phyloP scores from a whole-genome alignment of 768 basidiomycete genomes.

The Amanita polypyramis region DNA sequence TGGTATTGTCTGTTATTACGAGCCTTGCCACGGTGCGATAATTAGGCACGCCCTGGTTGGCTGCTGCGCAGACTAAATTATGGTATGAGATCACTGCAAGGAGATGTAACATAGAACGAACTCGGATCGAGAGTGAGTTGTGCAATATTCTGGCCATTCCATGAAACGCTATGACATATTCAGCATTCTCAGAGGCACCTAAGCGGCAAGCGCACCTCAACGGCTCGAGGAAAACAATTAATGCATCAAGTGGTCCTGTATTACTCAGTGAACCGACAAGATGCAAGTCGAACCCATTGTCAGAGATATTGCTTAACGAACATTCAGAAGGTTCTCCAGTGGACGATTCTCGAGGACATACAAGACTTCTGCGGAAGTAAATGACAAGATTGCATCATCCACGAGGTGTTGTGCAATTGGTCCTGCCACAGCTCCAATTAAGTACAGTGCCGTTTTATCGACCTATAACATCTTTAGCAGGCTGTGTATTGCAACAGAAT shows the following conservation, averaged over 20 bases:
- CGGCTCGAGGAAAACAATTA: slow-evolving; percentile 56
- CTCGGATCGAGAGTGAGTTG: slow-evolving; percentile 51
- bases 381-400: slow-evolving; percentile 40
- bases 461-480: slow-evolving; percentile 26
- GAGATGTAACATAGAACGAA: slow-evolving; percentile 15
- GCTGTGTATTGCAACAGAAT: slow-evolving; percentile 10
- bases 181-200: not conserved
- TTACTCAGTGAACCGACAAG: slow-evolving; percentile 52
- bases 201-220: slow-evolving; percentile 32
- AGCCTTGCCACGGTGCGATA: slow-evolving; percentile 42
- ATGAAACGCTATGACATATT: slow-evolving; percentile 35
- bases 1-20: slow-evolving; percentile 40
- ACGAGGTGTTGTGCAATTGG: slow-evolving; percentile 60
- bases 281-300: slow-evolving; percentile 53
- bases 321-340: not conserved
- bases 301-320: slow-evolving; percentile 33
- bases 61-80: slow-evolving; percentile 50
- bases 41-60: slow-evolving; percentile 56
- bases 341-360: slow-evolving; percentile 15
- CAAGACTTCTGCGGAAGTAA: slow-evolving; percentile 51
- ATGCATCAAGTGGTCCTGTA: slow-evolving; percentile 57
- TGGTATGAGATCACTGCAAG: not conserved
- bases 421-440: slow-evolving; percentile 63
- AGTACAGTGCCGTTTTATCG: slow-evolving; percentile 50
- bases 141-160: slow-evolving; percentile 56